Base-by-base conservation (phyloP, 139 green algal genomes). In the Chlamydomonas applanata region DNA sequence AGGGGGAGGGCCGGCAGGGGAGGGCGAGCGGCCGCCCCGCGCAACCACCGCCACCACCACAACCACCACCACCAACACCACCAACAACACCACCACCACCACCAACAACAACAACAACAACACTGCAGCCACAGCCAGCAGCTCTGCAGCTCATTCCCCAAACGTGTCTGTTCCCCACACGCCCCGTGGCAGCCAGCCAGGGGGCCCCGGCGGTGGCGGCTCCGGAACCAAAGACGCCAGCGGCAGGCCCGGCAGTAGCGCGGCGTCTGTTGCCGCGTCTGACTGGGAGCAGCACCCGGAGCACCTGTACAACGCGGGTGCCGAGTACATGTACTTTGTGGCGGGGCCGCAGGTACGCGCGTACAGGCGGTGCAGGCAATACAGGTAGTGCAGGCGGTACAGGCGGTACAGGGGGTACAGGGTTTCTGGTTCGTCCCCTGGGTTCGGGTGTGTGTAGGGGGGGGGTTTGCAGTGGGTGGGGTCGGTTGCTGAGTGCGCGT, bases 261-360 rank as follows among this genome's bases (percentile, higher is more conserved):
- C 20, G 29, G 40, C 36, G n/a, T n/a, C 67, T 16, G 45, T 29
- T 3, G 45, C 44, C 5, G 66, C 66, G 24, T 24, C 44, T 5
- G 66, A 20, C 22, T 36, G 16, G n/a, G 27, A 34, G 24, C 45
- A 24, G 14, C 74, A 70, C 14, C 24, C 63, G 67, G 67, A 56
- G 7, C 66, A 49, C 0, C 36, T 71, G 25, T 71, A 71, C 59
- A 68, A 75, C 2, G 78, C 76, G 49, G 77, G 79, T 7, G 75
- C 77, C 32, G 83, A 88, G 80, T 81, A 78, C 34, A 86, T 89
- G 70, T 86, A 85, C 78, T 89, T 89, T 52, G 75, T 89, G 25
- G 77, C 82, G 20, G 76, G 76, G 53, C 83, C 83, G 4, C 30
- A 79, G 69, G 83, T 88, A 40, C 17, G 68, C 46, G 3, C 27